phyloP scores from a whole-genome alignment of 2,329 filamentous ascomycete genomes.

The Keithomyces neogunnii region DNA sequence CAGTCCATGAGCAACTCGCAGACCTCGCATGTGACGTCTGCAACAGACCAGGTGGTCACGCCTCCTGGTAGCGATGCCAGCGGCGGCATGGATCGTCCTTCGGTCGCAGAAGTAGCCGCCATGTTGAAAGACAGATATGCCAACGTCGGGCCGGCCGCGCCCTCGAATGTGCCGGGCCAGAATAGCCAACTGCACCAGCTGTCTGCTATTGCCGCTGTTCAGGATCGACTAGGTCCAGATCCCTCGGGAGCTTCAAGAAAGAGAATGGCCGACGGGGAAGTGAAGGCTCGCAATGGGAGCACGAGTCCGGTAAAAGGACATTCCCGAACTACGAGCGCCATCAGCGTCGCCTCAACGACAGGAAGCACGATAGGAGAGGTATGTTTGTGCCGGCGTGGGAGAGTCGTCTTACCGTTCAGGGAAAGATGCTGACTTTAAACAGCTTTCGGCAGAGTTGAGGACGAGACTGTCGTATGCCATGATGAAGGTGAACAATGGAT shows the following conservation, averaged over 20 bases:
- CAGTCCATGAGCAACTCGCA: constrained; percentile 16
- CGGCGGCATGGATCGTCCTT: constrained; percentile 8
- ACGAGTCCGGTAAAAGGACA: constrained; percentile 47
- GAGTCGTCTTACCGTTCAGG: neutral
- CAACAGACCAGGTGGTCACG: constrained; percentile 19
- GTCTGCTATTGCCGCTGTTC: constrained; percentile 48
- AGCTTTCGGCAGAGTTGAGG: constrained; percentile 73
- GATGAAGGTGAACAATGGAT: constrained; percentile 85
- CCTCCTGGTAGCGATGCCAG: constrained; percentile 18
- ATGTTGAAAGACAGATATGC: constrained; percentile 7
- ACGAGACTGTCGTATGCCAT: constrained; percentile 87
- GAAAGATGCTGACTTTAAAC: constrained; percentile 13
- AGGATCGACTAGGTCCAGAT: constrained; percentile 37
- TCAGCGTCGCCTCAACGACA: constrained; percentile 50
- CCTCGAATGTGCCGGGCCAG: constrained; percentile 33
- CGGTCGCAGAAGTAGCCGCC: constrained; percentile 11
- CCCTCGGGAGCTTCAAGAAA: constrained; percentile 46
- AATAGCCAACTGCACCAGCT: constrained; percentile 48
- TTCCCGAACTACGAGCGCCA: constrained; percentile 63
- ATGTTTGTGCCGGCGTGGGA: constrained; percentile 16
- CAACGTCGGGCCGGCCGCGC: neutral
- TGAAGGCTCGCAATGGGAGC: constrained; percentile 47
- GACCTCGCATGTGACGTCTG: constrained; percentile 18
- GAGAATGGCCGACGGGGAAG: constrained; percentile 65
- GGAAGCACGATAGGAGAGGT: constrained; percentile 74